Evolutionary conservation across 2,329 filamentous ascomycete genomes (phyloP), one percentile per base, ranked within the genome.

Genomic region (Pyricularia pennisetigena): DNA sequence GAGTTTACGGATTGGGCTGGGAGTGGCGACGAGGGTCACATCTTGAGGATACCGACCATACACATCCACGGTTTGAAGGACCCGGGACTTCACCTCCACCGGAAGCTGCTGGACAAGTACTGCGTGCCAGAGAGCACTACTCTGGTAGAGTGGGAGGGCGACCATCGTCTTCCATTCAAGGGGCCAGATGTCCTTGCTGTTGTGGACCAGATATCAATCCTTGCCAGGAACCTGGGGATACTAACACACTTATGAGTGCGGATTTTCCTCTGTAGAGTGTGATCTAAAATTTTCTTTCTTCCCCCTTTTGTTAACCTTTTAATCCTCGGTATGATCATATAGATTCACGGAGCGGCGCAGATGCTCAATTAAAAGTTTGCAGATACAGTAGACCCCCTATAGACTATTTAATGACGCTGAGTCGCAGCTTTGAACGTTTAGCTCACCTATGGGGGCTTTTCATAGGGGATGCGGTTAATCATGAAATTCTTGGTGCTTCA

Each of bases 71-170:
- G 90, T 0, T 71, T 87, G 70, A 78, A 79, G 23, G 88, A 90
- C 76, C 80, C 83, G 0, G 87, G 87, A 0, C 73, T 93, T 28
- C 78, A 84, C 69, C 76, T 86, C 63, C 89, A 91, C 74, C 78
- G 82, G 68, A 79, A 82, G 74, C 73, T 89, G 71, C 74, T 87
- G 66, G 76, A 85, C 9, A 77, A 84, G 67, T 93, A 89, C 75
- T 91, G 87, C 74, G 81, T 86, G 66, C 74, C 79, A 10, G 82
- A 80, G 0, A 85, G 79, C 2, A 79, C 83, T 6, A 82, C 77
- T 57, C 70, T 93, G 64, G 76, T 94, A 1, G 88, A 93, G 75
- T 94, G 91, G 91, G 84, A 91, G 69, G 91, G 90, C 0, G 83
- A 82, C 1, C 91, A 94, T 75, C 79, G 91, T 6, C 80, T 94